Percentiles rank a stretch among this genome's conserved stretches.
phyloP scores from a whole-genome alignment of 2,329 filamentous ascomycete genomes.

The Anthostomella pinea region DNA sequence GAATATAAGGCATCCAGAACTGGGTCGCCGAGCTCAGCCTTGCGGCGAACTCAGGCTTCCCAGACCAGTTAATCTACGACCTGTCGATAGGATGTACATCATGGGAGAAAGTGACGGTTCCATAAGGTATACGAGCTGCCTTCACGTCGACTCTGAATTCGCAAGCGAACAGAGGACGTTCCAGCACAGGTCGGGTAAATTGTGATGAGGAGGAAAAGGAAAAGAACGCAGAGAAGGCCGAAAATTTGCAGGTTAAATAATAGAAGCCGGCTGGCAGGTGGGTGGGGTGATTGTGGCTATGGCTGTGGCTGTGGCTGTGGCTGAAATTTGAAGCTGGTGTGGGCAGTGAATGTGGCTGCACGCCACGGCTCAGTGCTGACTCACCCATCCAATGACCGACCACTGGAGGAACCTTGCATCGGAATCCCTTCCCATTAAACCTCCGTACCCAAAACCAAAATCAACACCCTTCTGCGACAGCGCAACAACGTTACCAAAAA shows the following conservation, averaged over 20 bases:
- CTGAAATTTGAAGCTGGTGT: too few species aligned
- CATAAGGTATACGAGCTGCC: constrained; percentile 79
- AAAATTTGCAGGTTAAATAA: constrained; percentile 22
- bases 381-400: too few species aligned
- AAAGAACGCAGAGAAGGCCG: constrained; percentile 31
- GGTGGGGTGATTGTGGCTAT: constrained; percentile 19
- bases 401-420: too few species aligned
- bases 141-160: constrained; percentile 72
- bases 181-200: constrained; percentile 80
- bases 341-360: too few species aligned
- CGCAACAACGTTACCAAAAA: too few species aligned
- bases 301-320: too few species aligned
- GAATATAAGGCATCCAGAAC: constrained; percentile 75
- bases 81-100: constrained; percentile 95
- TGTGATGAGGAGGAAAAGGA: constrained; percentile 34
- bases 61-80: constrained; percentile 74
- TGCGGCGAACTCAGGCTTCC: constrained; percentile 64
- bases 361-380: too few species aligned
- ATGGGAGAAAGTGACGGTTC: constrained; percentile 69
- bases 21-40: constrained; percentile 65
- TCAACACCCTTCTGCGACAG: too few species aligned
- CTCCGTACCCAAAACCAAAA: too few species aligned
- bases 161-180: constrained; percentile 63
- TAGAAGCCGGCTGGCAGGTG: too few species aligned
- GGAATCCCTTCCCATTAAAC: too few species aligned